A percentile compares a stretch with the other conserved stretches of the same genome.
Conservation (phyloP, 192 early-diverging fungal species). For the Ambispora gerdemannii region DNA sequence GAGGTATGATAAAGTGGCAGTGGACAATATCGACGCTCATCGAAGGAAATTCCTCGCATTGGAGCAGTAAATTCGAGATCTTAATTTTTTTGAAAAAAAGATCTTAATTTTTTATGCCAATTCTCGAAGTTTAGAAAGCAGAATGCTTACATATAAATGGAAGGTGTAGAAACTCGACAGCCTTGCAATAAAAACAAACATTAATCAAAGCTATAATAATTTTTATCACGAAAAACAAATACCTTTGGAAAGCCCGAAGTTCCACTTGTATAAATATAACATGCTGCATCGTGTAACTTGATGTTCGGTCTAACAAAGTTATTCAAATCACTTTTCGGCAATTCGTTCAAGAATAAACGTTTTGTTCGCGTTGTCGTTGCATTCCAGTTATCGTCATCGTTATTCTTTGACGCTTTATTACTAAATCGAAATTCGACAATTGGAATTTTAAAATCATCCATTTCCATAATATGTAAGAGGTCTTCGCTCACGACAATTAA, state of each 20-base stretch:
- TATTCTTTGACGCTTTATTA: slow-evolving; percentile 26
- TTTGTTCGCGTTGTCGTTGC: too few relatives aligned
- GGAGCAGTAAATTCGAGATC: too few relatives aligned
- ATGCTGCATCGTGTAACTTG: slow-evolving; percentile 30
- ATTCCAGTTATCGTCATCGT: too few relatives aligned
- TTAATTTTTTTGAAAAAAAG: too few relatives aligned
- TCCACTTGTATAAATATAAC: slow-evolving; percentile 51
- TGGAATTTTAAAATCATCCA: slow-evolving; percentile 33
- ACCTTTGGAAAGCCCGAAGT: slow-evolving; percentile 65
- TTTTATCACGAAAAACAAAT: too few relatives aligned
- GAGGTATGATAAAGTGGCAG: slow-evolving; percentile 65
- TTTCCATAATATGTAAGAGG: slow-evolving; percentile 24
- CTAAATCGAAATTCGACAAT: slow-evolving; percentile 33
- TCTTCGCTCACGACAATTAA: slow-evolving; percentile 30
- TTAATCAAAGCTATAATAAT: too few relatives aligned
- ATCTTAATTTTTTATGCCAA: too few relatives aligned
- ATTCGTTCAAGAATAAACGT: slow-evolving; percentile 41
- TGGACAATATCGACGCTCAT: slow-evolving; percentile 53
- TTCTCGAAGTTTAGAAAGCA: too few relatives aligned
- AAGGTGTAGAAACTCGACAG: slow-evolving; percentile 20
- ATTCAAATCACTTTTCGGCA: slow-evolving; percentile 31
- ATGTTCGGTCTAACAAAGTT: slow-evolving; percentile 26
- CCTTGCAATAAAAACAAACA: background rate
- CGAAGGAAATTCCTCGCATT: too few relatives aligned
- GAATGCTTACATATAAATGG: slow-evolving; percentile 26